Base-by-base conservation (phyloP, 768 basidiomycete species). In the Crucibulum laeve region DNA sequence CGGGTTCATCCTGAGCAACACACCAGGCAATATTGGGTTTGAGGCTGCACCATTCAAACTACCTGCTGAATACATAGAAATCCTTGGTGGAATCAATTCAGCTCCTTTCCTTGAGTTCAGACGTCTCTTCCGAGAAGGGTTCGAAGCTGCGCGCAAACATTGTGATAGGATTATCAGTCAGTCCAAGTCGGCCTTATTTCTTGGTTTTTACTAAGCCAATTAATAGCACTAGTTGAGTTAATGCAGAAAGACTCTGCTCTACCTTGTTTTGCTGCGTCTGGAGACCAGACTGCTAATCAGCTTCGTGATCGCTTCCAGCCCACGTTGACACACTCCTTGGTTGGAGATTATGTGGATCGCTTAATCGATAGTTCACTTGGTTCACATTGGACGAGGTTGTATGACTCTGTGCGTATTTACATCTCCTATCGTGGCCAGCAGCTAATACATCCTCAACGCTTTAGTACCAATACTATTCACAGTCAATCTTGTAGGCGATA, bases 21-120 rank as follows among this genome's bases (percentile, higher is more conserved):
- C 94, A 1, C 96, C 96, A 0, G 95, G 95, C 15, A 95, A 95
- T 59, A 87, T 99, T 50, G 90, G 95, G 21, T 98, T 99, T 61
- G 96, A 99, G 67, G 95, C 94, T n/a, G 94, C 96, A 2, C 96
- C 96, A 1, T 99, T 99, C 77, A 99, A 99, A 62, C 67, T 98
- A 10, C 84, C 93, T 5, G 72, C 86, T 42, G 96, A 99, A 63
- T 99, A 99, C 63, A 76, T 99, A 42, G 95, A 98, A 53, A 89
- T 99, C 22, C 73, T 99, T 23, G 96, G 96, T 6, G 95, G 95
- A 3, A 67, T 88, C 32, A 74, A 85, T 40, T 77, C 83, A 22
- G 71, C 82, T 18, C 75, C 87, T 10, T 97, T 86, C 58, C 59
- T 73, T 34, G 89, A 95, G 59, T 99, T 97, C 70, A 86, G 79